phyloP scores from a whole-genome alignment of 1,284 basidiomycete genomes.

The Filobasidium uniguttulatum region DNA sequence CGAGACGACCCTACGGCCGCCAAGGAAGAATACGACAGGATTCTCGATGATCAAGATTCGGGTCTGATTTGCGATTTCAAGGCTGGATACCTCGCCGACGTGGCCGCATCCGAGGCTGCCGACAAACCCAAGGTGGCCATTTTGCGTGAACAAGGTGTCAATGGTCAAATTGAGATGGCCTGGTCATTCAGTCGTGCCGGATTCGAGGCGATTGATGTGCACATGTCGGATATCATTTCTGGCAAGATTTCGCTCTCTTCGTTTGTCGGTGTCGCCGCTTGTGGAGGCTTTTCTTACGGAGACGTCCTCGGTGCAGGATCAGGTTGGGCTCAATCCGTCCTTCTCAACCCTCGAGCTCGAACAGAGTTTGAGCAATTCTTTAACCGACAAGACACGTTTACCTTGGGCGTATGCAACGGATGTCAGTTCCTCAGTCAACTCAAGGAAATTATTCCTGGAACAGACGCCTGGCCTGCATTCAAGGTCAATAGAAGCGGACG shows the following conservation, averaged over 20 bases:
- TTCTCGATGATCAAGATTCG: constrained; percentile 48
- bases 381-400: constrained; percentile 62
- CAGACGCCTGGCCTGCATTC: constrained; percentile 76
- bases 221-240: constrained; percentile 91
- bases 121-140: constrained; percentile 79
- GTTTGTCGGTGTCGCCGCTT: constrained; percentile 85
- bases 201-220: constrained; percentile 87
- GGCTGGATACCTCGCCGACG: constrained; percentile 44
- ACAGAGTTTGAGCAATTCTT: constrained; percentile 73
- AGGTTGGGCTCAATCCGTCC: constrained; percentile 91
- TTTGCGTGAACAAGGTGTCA: constrained; percentile 94
- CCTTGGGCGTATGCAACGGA: constrained; percentile 92
- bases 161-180: constrained; percentile 97
- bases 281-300: constrained; percentile 97
- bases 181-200: constrained; percentile 90
- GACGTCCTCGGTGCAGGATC: constrained; percentile 95
- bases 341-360: constrained; percentile 62
- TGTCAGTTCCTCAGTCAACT: constrained; percentile 92
- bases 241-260: constrained; percentile 49
- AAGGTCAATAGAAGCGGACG: constrained; percentile 77
- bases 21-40: constrained; percentile 68
- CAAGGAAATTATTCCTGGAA: constrained; percentile 73
- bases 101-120: constrained; percentile 18
- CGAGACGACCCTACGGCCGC: constrained; percentile 73
- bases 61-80: constrained; percentile 68